A percentile compares a stretch with the other conserved stretches of the same genome.
These are phyloP conservation scores for Penicillium sp. DNA, from an alignment of 2,329 filamentous ascomycete species.

Conservation along the genomic window DNA sequence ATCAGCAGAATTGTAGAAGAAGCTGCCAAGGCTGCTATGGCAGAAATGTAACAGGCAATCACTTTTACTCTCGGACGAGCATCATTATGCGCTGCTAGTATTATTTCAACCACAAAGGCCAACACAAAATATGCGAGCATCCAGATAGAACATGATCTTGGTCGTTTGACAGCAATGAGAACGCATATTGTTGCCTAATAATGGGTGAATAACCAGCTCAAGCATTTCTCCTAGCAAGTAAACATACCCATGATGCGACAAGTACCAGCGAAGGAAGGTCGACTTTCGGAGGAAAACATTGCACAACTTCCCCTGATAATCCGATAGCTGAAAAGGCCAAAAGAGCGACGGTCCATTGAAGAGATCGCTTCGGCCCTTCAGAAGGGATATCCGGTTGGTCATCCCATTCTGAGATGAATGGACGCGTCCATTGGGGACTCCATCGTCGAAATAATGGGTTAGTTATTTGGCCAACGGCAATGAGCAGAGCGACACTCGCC, in stretches of 20 bases:
- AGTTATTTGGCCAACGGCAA: constrained; percentile 32
- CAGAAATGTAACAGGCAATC: constrained; percentile 27
- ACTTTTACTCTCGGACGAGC: constrained; percentile 7
- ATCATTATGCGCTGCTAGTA: constrained; percentile 30
- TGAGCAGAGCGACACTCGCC: constrained; percentile 23
- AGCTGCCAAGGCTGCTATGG: constrained; percentile 48
- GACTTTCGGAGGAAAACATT: constrained; percentile 22
- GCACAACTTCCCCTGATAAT: constrained; percentile 33
- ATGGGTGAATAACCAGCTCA: constrained; percentile 13
- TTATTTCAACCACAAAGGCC: constrained; percentile 35
- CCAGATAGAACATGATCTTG: constrained; percentile 42
- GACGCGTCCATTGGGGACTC: constrained; percentile 52
- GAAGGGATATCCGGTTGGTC: constrained; percentile 30
- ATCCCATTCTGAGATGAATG: constrained; percentile 52
- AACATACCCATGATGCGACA: constrained; percentile 41
- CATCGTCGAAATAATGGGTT: constrained; percentile 21
- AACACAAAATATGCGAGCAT: constrained; percentile 38
- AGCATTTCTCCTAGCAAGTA: not conserved
- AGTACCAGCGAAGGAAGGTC: constrained; percentile 24
- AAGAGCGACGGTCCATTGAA: constrained; percentile 40
- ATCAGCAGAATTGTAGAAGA: constrained; percentile 62
- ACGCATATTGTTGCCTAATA: constrained; percentile 35
- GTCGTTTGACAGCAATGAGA: constrained; percentile 41
- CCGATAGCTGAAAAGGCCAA: constrained; percentile 41
- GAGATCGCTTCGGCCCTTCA: constrained; percentile 29